Conservation (phyloP, 148 eudicot species). For the Cornus florida region DNA sequence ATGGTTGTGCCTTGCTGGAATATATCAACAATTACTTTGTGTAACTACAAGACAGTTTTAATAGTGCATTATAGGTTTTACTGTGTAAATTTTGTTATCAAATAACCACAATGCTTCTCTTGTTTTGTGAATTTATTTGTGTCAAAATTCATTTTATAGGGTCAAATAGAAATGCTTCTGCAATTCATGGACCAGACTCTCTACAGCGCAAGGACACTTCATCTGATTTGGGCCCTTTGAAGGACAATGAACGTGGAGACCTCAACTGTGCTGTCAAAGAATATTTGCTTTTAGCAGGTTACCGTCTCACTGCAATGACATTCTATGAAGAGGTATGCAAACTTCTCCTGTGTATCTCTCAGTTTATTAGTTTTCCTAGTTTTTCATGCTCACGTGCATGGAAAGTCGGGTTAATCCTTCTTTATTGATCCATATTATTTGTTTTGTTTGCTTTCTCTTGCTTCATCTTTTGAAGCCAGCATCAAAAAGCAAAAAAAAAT, state of each 20-base stretch:
- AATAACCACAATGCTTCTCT: constrained; percentile 2
- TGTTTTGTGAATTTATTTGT: neutral
- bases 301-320: constrained; percentile 98
- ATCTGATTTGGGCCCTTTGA: constrained; percentile 80
- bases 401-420: neutral
- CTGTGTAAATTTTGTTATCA: neutral
- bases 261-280: constrained; percentile 95
- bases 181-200: constrained; percentile 37
- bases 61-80: neutral
- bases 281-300: constrained; percentile 91
- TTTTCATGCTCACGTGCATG: neutral
- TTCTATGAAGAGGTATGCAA: constrained; percentile 93
- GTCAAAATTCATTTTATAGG: constrained; percentile 31
- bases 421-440: neutral
- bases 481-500: neutral
- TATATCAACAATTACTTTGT: neutral
- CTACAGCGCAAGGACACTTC: constrained; percentile 51
- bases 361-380: neutral
- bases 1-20: neutral
- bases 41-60: neutral
- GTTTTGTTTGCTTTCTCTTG: neutral
- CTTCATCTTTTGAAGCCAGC: neutral
- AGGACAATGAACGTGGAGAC: constrained; percentile 83
- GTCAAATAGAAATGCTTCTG: constrained; percentile 40
- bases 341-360: neutral